Evolutionary conservation across 345 rosid species (phyloP).

Genomic region (Eucalyptus decipiens): DNA sequence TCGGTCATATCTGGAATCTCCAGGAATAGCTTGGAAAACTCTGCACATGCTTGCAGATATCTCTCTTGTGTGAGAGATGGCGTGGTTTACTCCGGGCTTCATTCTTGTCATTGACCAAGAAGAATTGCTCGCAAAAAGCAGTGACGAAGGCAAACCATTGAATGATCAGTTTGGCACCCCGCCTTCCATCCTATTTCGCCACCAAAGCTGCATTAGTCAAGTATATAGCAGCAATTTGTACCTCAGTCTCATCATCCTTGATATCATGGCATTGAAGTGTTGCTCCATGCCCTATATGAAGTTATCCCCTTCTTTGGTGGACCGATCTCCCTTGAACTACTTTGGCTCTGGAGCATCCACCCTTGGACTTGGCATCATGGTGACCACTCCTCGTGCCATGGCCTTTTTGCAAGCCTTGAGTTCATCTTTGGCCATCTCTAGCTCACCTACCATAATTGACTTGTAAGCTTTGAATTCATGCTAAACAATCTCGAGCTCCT

Average conservation of each 20-base stretch:
- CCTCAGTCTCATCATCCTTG: background rate
- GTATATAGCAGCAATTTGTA: background rate
- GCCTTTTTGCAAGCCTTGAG: background rate
- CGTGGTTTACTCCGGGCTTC: background rate
- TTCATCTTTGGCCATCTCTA: background rate
- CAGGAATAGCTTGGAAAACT: background rate
- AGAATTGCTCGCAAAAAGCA: background rate
- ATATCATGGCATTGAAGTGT: background rate
- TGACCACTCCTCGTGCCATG: background rate
- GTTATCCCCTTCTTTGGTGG: background rate
- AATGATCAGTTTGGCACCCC: background rate
- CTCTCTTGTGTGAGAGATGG: background rate
- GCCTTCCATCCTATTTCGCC: background rate
- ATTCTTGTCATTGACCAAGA: background rate
- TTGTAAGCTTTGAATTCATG: background rate
- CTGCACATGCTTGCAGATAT: background rate
- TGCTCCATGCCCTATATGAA: background rate
- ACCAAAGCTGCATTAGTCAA: background rate
- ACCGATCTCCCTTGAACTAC: background rate
- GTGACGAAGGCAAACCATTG: background rate
- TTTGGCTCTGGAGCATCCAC: background rate
- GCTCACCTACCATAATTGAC: background rate
- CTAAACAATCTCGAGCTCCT: background rate
- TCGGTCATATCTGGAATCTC: background rate
- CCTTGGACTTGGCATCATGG: background rate